Base-by-base conservation (phyloP, 2,329 filamentous ascomycete genomes). In the Acarospora socialis region DNA sequence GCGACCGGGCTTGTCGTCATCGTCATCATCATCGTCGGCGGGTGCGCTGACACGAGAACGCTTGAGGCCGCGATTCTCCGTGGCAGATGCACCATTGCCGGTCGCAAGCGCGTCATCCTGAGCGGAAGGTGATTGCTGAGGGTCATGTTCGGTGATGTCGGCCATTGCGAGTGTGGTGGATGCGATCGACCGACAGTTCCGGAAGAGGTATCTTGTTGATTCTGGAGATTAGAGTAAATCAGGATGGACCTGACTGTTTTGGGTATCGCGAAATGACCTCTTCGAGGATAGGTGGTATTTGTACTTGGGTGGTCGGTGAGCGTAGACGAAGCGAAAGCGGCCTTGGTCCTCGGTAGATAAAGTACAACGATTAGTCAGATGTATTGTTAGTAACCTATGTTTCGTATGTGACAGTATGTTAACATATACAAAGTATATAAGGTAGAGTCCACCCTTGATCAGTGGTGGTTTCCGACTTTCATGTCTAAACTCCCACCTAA, bases 1-100 rank as follows among this genome's bases (percentile, higher is more conserved):
- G 60, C 90, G 86, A 53, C 84, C 84, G 42, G 83, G 83, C 74
- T 95, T 95, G 60, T 94, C 87, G 48, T 93, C 86, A 48, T 95
- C 86, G 44, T 95, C 90, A 44, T 95, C 87, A 46, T 95, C 90
- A 54, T 95, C 90, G 55, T 95, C 40, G 50, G 77, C 76, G 32
- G 76, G 71, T 47, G 79, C 63, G 50, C 63, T 77, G 42, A 81
- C 75, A 54, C 90, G 82, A 58, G 71, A 73, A 49, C 87, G 84
- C 71, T 95, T 95, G 61, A 84, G 72, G 56, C 83, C 84, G 55
- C 86, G 82, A 59, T 63, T 71, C 53, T 86, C 80, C n/a, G n/a
- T n/a, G 44, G 61, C 56, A 51, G 66, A 66, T 46, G 64, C 65
- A 48, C 79, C 80, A 64, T 86, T 84, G 60, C 78, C 79, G 47